These are phyloP conservation scores for Podaxis sp. DNA, from an alignment of 768 basidiomycete genomes.

Conservation along the genomic window DNA sequence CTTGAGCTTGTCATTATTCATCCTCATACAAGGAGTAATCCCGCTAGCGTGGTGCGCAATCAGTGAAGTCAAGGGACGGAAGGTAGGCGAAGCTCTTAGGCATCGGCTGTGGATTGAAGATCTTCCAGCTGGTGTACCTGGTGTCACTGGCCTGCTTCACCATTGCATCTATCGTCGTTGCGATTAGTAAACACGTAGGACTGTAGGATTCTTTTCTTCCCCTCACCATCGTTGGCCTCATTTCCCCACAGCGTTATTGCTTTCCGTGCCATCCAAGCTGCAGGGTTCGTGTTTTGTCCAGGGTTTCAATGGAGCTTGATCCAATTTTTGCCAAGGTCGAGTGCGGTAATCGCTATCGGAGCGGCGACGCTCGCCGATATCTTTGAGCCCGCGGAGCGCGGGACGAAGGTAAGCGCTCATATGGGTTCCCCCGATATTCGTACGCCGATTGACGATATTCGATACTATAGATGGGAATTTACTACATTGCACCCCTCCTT, in stretches of 20 bases:
- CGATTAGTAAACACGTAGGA: constrained; percentile 50
- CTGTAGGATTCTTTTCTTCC: constrained; percentile 29
- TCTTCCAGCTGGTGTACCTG: constrained; percentile 48
- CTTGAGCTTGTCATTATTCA: constrained; percentile 68
- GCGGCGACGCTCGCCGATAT: constrained; percentile 80
- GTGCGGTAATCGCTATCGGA: constrained; percentile 69
- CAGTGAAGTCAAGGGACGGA: constrained; percentile 76
- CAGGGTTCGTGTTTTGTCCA: constrained; percentile 41
- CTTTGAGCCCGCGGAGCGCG: constrained; percentile 71
- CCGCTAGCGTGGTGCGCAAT: constrained; percentile 69
- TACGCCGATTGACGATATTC: background rate
- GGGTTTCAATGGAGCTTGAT: background rate
- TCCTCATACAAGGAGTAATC: constrained; percentile 64
- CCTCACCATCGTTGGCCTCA: background rate
- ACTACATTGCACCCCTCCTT: constrained; percentile 76
- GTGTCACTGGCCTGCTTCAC: constrained; percentile 50
- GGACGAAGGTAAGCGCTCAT: constrained; percentile 45
- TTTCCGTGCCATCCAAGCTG: constrained; percentile 67
- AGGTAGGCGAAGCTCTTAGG: constrained; percentile 34
- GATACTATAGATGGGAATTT: constrained; percentile 61
- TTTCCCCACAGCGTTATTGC: constrained; percentile 47
- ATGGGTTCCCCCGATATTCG: background rate
- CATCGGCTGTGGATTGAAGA: background rate
- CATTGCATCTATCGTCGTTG: constrained; percentile 55
- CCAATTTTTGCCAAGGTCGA: constrained; percentile 39